Base-by-base conservation (phyloP, 176 grass and related monocot genomes). In the Lolium multiflorum region DNA sequence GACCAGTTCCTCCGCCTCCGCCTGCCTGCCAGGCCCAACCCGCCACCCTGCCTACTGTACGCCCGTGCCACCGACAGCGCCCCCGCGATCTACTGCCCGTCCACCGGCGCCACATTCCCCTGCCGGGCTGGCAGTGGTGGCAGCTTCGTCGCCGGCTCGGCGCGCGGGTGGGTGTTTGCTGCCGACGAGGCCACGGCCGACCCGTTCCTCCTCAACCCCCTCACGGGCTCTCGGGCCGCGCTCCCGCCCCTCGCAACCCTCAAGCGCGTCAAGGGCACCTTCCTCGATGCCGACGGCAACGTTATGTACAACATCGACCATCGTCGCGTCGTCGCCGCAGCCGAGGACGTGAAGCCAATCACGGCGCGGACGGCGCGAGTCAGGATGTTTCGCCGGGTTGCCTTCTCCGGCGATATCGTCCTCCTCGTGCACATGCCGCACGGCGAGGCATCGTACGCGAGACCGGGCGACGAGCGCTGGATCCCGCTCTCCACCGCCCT, bases 151-250 rank as follows among this genome's bases (percentile, higher is more conserved):
- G 64, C 60, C 2, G 87, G 60, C 6, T 85, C 61, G 10, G 81
- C 72, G 16, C 44, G 61, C 47, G 87, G 74, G 14, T 89, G 81
- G 87, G 60, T 89, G 8, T 77, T 89, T 16, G 84, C 68, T 14
- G 49, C 39, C 1, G 50, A 89, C 11, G 15, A 46, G 9, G 38
- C 9, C 8, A 71, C 9, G 69, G 81, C 87, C 9, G 8, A 85
- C 61, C 82, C 81, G 16, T 73, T 51, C 81, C 48, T 89, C 9
- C 0, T 89, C 59, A 89, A 85, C 50, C 87, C 87, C 3, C 47
- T 89, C 54, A 89, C 70, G 1, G 26, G 73, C 24, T 54, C 3
- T 0, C 65, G 60, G 28, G 37, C 55, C 64, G 9, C 72, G 28
- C 87, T 81, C 59, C 87, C 64, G n/a, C 52, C 39, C 18, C 10